These are phyloP conservation scores for Colletotrichum gloeosporioides DNA, from an alignment of 2,329 filamentous ascomycete genomes.

Conservation along the genomic window DNA sequence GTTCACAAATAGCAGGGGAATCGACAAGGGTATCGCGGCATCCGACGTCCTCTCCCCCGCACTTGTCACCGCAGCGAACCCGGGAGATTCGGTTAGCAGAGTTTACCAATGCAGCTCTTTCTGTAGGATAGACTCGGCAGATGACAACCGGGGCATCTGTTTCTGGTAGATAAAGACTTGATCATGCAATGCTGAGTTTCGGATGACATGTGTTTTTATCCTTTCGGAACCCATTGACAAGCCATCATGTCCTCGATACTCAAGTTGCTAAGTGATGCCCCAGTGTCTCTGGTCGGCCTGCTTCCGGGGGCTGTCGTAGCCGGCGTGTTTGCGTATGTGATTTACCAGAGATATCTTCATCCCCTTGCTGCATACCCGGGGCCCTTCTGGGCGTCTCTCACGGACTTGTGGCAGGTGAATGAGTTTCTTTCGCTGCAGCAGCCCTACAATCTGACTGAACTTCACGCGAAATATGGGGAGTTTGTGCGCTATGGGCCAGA, in stretches of 20 bases:
- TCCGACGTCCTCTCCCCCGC: not conserved
- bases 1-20: not conserved
- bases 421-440: slow-evolving; percentile 5
- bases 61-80: not conserved
- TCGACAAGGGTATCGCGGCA: not conserved
- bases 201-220: too few species aligned
- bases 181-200: not conserved
- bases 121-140: not conserved
- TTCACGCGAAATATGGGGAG: not conserved
- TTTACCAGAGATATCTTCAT: slow-evolving; percentile 3
- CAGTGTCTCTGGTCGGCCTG: not conserved
- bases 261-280: not conserved
- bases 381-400: slow-evolving; percentile 1
- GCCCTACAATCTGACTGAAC: slow-evolving; percentile 1
- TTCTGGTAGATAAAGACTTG: not conserved
- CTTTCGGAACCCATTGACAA: not conserved
- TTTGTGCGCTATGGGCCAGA: slow-evolving; percentile 5
- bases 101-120: not conserved
- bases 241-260: not conserved
- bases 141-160: not conserved
- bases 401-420: slow-evolving; percentile 5
- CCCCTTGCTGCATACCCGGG: not conserved
- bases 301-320: not conserved
- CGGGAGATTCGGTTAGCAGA: not conserved
- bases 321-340: not conserved